These are phyloP conservation scores for Aspergillus puulaauensis DNA, from an alignment of 2,329 filamentous ascomycete species.

Conservation along the genomic window DNA sequence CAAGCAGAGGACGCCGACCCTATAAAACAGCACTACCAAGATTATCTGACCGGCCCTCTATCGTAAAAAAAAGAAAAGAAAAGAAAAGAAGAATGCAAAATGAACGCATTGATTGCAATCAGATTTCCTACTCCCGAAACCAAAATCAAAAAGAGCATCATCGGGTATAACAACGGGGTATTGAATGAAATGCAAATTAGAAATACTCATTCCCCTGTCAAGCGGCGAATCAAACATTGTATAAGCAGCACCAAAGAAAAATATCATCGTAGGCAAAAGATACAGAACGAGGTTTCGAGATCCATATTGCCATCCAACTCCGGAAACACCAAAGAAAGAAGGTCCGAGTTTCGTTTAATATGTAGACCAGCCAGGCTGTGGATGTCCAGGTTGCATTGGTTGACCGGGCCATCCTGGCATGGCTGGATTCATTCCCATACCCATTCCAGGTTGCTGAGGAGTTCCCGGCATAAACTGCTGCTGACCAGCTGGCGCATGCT, in stretches of 20 bases:
- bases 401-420: conserved; percentile 40
- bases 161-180: conserved; percentile 37
- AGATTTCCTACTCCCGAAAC: conserved; percentile 9
- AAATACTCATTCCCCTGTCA: conserved; percentile 25
- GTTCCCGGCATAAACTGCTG: conserved; percentile 35
- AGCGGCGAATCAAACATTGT: conserved; percentile 11
- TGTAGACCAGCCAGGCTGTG: conserved; percentile 40
- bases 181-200: conserved; percentile 34
- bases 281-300: neutral
- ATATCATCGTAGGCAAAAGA: neutral
- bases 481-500: conserved; percentile 34
- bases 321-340: conserved; percentile 21
- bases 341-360: conserved; percentile 30
- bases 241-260: conserved; percentile 12
- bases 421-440: conserved; percentile 36
- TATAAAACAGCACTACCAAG: conserved; percentile 7
- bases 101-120: conserved; percentile 13
- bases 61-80: conserved; percentile 5
- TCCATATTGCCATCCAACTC: conserved; percentile 11
- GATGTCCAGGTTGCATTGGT: conserved; percentile 38
- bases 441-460: conserved; percentile 37
- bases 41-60: conserved; percentile 21
- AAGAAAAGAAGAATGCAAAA: conserved; percentile 12
- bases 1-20: conserved; percentile 7
- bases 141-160: conserved; percentile 18